These are phyloP conservation scores for Tuber indicum DNA, from an alignment of 495 filamentous ascomycete species.

Conservation along the genomic window DNA sequence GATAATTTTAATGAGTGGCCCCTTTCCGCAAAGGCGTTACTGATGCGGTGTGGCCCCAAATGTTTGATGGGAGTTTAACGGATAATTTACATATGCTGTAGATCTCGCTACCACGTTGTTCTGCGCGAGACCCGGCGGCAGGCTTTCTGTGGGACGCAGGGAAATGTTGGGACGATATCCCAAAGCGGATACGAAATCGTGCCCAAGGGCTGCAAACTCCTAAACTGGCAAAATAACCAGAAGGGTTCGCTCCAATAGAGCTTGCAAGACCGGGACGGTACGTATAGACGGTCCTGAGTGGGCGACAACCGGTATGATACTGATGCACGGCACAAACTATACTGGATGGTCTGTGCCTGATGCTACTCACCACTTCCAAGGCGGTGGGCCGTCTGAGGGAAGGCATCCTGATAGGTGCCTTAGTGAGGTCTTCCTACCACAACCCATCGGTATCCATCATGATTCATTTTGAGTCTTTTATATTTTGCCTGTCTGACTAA, in stretches of 20 bases:
- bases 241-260: not conserved
- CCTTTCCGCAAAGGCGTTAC: not conserved
- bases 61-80: not conserved
- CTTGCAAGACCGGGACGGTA: not conserved
- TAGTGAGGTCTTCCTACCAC: not conserved
- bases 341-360: not conserved
- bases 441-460: not conserved
- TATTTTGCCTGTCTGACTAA: not conserved
- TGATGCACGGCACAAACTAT: not conserved
- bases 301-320: not conserved
- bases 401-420: not conserved
- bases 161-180: not conserved
- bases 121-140: not conserved
- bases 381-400: not conserved
- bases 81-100: not conserved
- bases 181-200: not conserved
- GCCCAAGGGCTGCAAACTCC: not conserved
- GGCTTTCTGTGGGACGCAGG: not conserved
- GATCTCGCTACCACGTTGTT: not conserved
- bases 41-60: not conserved
- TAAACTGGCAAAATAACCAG: not conserved
- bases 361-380: not conserved
- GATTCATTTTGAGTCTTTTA: not conserved
- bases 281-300: not conserved
- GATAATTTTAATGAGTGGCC: not conserved